These are phyloP conservation scores for Penicillium nucicola DNA, from an alignment of 495 filamentous ascomycete species.

Conservation along the genomic window DNA sequence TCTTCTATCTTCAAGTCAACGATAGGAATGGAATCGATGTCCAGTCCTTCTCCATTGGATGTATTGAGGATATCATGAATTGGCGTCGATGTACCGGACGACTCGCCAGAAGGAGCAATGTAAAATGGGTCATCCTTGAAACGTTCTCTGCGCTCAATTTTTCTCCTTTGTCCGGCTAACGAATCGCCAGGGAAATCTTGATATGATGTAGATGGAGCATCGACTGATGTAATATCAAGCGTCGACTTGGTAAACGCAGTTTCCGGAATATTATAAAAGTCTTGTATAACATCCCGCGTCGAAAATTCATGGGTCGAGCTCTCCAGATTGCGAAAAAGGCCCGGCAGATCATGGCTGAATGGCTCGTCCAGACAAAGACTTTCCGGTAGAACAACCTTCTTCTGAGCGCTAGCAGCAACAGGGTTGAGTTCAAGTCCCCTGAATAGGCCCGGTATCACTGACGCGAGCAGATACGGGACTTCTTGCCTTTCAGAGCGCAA, in stretches of 20 bases:
- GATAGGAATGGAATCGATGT: conserved; percentile 92
- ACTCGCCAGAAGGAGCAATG: conserved; percentile 56
- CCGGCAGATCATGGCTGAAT: conserved; percentile 73
- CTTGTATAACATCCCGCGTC: conserved; percentile 42
- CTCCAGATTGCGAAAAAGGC: conserved; percentile 44
- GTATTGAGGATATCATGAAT: conserved; percentile 67
- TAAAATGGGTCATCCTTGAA: conserved; percentile 96
- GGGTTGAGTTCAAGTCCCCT: conserved; percentile 84
- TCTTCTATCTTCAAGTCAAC: conserved; percentile 79
- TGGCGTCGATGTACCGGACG: conserved; percentile 59
- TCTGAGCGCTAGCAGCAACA: conserved; percentile 77
- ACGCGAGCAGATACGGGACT: conserved; percentile 75
- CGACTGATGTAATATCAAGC: conserved; percentile 10
- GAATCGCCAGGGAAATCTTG: conserved; percentile 57
- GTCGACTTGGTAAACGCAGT: conserved; percentile 28
- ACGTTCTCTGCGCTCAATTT: conserved; percentile 67
- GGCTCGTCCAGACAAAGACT: conserved; percentile 70
- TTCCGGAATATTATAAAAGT: conserved; percentile 65
- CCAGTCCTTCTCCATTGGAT: conserved; percentile 69
- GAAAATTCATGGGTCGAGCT: background rate
- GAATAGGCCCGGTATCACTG: conserved; percentile 86
- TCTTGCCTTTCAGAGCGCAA: conserved; percentile 63
- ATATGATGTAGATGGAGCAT: conserved; percentile 50
- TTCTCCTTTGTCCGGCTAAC: conserved; percentile 58
- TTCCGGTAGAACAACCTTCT: conserved; percentile 77